These are phyloP conservation scores for Thraustochytrium sp. DNA, from an alignment of 352 stramenopile species.

Conservation along the genomic window DNA sequence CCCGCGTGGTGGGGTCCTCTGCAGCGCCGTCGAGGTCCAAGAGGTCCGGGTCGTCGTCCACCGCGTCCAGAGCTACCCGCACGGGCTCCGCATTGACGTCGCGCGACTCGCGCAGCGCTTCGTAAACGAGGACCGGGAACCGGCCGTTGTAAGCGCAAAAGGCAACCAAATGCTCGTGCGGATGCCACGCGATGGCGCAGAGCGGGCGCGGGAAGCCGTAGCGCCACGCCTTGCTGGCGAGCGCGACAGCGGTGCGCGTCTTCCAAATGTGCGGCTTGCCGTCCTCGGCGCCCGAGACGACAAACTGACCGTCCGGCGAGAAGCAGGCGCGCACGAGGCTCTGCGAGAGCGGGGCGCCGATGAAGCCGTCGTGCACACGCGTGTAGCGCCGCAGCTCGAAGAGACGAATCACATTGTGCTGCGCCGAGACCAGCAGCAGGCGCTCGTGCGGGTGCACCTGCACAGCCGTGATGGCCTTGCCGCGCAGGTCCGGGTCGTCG, in stretches of 20 bases:
- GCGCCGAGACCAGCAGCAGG: constrained; percentile 10
- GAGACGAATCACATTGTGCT: constrained; percentile 36
- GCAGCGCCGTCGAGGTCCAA: background rate
- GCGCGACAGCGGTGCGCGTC: background rate
- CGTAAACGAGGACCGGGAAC: constrained; percentile 14
- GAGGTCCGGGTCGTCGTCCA: background rate
- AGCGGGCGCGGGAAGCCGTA: constrained; percentile 14
- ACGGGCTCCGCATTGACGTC: background rate
- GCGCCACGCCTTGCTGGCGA: background rate
- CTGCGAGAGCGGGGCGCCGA: constrained; percentile 5
- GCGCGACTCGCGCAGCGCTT: constrained; percentile 8
- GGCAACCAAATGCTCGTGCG: constrained; percentile 26
- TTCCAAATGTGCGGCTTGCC: constrained; percentile 12
- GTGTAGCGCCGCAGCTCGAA: constrained; percentile 34
- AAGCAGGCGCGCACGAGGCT: constrained; percentile 13
- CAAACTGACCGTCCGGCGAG: constrained; percentile 21
- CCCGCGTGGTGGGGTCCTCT: too few relatives aligned
- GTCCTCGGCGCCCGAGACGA: constrained; percentile 1
- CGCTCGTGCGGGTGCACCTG: constrained; percentile 29
- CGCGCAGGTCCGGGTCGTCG: constrained; percentile 6
- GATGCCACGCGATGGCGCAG: background rate
- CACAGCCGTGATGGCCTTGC: constrained; percentile 15
- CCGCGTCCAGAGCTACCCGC: background rate
- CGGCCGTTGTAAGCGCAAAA: constrained; percentile 20
- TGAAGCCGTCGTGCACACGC: constrained; percentile 19